These are phyloP conservation scores for Leishmania tropica DNA, from an alignment of 208 protist genomes.

Conservation along the genomic window DNA sequence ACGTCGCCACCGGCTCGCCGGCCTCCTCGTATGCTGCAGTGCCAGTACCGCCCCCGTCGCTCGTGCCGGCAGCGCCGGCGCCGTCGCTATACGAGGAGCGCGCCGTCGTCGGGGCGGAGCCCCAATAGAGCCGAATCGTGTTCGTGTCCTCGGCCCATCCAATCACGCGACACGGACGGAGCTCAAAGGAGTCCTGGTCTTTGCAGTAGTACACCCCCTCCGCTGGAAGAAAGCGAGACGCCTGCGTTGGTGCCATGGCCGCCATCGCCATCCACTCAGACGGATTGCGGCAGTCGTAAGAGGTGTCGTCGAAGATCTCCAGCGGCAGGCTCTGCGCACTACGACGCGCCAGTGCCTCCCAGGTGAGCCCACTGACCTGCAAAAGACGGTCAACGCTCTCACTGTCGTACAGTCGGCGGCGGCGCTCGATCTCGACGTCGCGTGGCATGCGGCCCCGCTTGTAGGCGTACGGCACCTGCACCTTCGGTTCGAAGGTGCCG, in stretches of 20 bases:
- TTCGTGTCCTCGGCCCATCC: slow-evolving; percentile 77
- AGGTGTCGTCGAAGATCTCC: slow-evolving; percentile 96
- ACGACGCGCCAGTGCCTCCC: slow-evolving; percentile 62
- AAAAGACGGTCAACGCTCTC: slow-evolving; percentile 84
- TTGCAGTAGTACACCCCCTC: slow-evolving; percentile 65
- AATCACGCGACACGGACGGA: slow-evolving; percentile 87
- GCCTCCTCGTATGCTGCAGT: background rate
- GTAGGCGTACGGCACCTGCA: slow-evolving; percentile 94
- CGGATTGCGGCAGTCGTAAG: slow-evolving; percentile 92
- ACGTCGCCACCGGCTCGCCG: slow-evolving; percentile 8
- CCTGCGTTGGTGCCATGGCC: slow-evolving; percentile 29
- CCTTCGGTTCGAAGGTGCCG: slow-evolving; percentile 95
- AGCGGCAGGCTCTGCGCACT: slow-evolving; percentile 85
- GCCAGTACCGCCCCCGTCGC: background rate
- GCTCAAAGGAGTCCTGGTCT: slow-evolving; percentile 41
- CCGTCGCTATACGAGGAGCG: background rate
- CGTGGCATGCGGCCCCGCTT: slow-evolving; percentile 90
- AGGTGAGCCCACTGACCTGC: slow-evolving; percentile 64
- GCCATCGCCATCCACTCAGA: slow-evolving; percentile 93
- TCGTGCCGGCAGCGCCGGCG: background rate
- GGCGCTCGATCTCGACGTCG: slow-evolving; percentile 95
- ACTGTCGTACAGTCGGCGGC: slow-evolving; percentile 91
- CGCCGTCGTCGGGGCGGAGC: slow-evolving; percentile 24
- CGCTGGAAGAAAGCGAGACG: slow-evolving; percentile 79
- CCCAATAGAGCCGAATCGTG: slow-evolving; percentile 76